phyloP scores from a whole-genome alignment of 148 eudicot genomes.

The Tetragonia tetragonoides region DNA sequence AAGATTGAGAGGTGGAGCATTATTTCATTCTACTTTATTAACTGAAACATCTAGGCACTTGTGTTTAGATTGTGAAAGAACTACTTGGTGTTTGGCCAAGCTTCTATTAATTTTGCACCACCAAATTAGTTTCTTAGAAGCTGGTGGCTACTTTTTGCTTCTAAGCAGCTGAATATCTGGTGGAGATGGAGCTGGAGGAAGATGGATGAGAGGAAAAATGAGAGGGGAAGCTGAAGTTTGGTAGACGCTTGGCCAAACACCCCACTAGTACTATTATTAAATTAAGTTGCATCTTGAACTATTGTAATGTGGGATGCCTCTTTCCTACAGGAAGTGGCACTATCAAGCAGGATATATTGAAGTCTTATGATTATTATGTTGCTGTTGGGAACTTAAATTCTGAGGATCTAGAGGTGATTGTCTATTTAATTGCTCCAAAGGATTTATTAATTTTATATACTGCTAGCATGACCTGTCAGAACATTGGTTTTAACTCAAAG shows the following conservation, averaged over 20 bases:
- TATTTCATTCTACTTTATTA: neutral
- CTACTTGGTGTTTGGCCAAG: too few species aligned
- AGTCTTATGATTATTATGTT: constrained; percentile 61
- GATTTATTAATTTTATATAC: neutral
- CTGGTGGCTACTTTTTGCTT: too few species aligned
- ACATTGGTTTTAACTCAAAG: neutral
- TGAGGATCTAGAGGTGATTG: constrained; percentile 50
- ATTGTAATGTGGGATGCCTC: neutral
- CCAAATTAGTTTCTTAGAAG: too few species aligned
- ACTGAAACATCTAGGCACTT: neutral
- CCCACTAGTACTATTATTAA: neutral
- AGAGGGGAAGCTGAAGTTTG: too few species aligned
- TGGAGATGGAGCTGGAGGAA: too few species aligned
- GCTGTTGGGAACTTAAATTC: constrained; percentile 71
- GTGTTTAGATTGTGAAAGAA: neutral
- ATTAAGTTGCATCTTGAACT: constrained; percentile 4
- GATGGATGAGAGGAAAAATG: too few species aligned
- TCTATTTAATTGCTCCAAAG: constrained; percentile 3
- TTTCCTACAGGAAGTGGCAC: constrained; percentile 59
- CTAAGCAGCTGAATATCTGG: too few species aligned
- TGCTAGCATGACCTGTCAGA: neutral
- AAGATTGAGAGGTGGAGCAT: constrained; percentile 20
- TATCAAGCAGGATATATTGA: constrained; percentile 47
- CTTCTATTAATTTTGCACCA: too few species aligned
- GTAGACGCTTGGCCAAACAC: too few species aligned